Evolutionary conservation across 768 basidiomycete species (phyloP).

Genomic region (Lentinus brumalis): DNA sequence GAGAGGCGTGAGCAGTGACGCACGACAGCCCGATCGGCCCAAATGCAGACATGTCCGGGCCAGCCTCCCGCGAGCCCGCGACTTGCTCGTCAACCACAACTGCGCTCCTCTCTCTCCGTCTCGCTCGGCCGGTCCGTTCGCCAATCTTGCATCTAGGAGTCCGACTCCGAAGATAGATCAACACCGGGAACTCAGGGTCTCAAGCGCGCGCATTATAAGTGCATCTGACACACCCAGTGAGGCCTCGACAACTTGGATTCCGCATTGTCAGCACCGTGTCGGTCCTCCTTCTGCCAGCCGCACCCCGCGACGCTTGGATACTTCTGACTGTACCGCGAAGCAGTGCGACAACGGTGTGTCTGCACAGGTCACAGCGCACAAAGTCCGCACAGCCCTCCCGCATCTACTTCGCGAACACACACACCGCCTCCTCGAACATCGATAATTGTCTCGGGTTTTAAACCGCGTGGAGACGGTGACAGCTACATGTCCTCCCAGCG

Average conservation of each 20-base stretch:
- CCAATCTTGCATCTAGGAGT: not conserved
- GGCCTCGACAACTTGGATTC: not conserved
- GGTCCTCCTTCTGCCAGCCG: too few relatives aligned
- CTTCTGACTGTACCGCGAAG: too few relatives aligned
- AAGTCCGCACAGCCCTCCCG: not conserved
- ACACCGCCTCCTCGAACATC: not conserved
- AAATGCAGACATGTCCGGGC: too few relatives aligned
- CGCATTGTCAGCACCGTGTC: too few relatives aligned
- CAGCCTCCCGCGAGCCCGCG: not conserved
- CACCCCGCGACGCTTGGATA: too few relatives aligned
- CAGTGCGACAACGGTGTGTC: too few relatives aligned
- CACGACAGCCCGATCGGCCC: too few relatives aligned
- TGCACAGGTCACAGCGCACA: too few relatives aligned
- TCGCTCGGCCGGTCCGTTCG: not conserved
- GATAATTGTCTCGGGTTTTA: constrained; percentile 11
- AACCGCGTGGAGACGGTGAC: constrained; percentile 11
- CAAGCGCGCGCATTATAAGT: not conserved
- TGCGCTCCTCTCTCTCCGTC: not conserved
- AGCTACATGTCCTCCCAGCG: constrained; percentile 20
- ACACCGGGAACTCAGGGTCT: not conserved
- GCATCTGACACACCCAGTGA: not conserved
- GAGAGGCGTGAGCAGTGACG: too few relatives aligned
- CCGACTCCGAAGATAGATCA: not conserved
- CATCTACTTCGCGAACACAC: constrained; percentile 1
- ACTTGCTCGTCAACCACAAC: not conserved